Evolutionary conservation across 306 rosid genomes (phyloP), one percentile per base, ranked within the genome.

Genomic region (Senna siamea): DNA sequence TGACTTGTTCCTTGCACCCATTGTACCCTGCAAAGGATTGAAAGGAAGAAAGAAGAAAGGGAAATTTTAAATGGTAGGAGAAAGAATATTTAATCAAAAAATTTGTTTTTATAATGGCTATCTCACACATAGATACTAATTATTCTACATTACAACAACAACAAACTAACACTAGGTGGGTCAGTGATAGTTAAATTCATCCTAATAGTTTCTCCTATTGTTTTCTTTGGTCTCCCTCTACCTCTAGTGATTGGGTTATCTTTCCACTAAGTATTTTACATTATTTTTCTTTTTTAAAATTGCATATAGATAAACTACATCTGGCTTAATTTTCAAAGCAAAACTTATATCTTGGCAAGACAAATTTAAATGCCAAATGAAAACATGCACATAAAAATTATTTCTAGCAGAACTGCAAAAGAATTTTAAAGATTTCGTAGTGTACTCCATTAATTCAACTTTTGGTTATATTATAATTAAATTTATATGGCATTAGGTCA

Each of bases 1-100:
- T 82, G 84, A 55, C 64, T 70, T 26, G 83, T 22, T 80, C 87
- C 88, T 77, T 86, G 94, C 50, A 73, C 78, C 98, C 98, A 89
- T 38, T 89, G 82, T 74, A 77, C 86, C 79, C 98, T 93, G 90
- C 82, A 84, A 76, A 81, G 35, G 67, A 52, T 62, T 68, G 23
- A 72, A 37, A 57, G 20, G 60, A 44, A 62, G 23, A 66, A 14
- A 55, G 37, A 70, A 77, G n/a, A 48, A 26, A 67, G 44, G 74
- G 69, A 67, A 15, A 37, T 40, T n/a, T 62, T 18, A 77, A 70
- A 62, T 38, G 70, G 54, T 73, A 15, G 70, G 52, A 2, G 34
- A 28, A 53, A 35, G 55, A 46, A 80, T 23, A 48, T 6, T 17
- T 44, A 17, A 70, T 44, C 23, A 22, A 20, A 7, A 26, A 35